Evolutionary conservation across 2,329 filamentous ascomycete genomes (phyloP).

Genomic region (Sphaerulina populicola): DNA sequence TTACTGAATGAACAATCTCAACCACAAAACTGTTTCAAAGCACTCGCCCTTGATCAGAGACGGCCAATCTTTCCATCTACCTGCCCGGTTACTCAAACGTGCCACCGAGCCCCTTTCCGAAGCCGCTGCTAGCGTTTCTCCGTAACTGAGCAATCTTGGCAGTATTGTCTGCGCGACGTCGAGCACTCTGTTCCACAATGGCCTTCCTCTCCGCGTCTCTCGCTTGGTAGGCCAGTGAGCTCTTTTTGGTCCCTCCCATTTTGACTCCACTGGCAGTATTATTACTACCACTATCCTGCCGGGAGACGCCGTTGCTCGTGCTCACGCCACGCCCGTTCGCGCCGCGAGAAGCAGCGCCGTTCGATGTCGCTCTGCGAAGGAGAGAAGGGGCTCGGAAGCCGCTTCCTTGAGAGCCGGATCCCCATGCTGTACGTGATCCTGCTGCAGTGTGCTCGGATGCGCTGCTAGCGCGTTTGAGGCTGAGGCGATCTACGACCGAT

Average conservation of each 20-base stretch:
- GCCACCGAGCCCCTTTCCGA: slow-evolving; percentile 34
- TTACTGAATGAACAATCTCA: too few species aligned
- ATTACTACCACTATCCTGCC: slow-evolving; percentile 22
- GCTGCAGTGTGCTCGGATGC: slow-evolving; percentile 12
- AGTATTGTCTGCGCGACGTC: slow-evolving; percentile 43
- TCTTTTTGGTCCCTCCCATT: slow-evolving; percentile 50
- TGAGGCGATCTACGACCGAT: slow-evolving; percentile 64
- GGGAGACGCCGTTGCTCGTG: slow-evolving; percentile 20
- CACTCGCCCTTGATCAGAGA: too few species aligned
- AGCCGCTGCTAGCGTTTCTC: slow-evolving; percentile 34
- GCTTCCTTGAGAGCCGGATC: slow-evolving; percentile 34
- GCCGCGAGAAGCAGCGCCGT: slow-evolving; percentile 22
- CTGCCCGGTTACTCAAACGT: slow-evolving; percentile 41
- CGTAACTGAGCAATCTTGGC: slow-evolving; percentile 38
- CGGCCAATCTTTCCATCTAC: too few species aligned
- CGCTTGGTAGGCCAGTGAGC: slow-evolving; percentile 52
- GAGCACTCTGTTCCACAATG: slow-evolving; percentile 45
- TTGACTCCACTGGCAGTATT: slow-evolving; percentile 30
- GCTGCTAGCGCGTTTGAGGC: slow-evolving; percentile 45
- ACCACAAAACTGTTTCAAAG: too few species aligned
- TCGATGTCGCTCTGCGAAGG: slow-evolving; percentile 63
- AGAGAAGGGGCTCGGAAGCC: slow-evolving; percentile 63
- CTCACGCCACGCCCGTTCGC: slow-evolving; percentile 36
- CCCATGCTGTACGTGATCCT: slow-evolving; percentile 28
- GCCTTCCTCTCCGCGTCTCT: slow-evolving; percentile 49